Evolutionary conservation across 306 rosid species (phyloP), one percentile per base, ranked within the genome.

Genomic region (Elaeagnus macrophylla): DNA sequence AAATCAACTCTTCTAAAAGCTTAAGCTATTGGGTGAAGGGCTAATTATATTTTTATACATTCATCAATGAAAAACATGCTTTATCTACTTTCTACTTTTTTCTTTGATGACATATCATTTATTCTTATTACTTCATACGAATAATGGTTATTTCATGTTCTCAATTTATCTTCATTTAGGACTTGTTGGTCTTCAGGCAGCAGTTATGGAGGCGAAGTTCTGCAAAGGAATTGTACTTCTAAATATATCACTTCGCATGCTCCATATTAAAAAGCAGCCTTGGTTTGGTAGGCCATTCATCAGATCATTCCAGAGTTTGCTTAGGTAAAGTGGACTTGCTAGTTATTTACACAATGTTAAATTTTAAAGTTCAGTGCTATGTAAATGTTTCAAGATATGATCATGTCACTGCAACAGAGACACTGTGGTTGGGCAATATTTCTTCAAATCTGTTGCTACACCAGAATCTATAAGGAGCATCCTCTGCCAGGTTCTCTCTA

Each of bases 151-250:
- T 49, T 12, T 61, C 46, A 19, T 11, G 32, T 50, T 46, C 36
- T 37, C 35, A 43, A 65, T 10, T 51, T 72, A 53, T 35, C 43
- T 67, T 69, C 62, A 58, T 69, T 51, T 64, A 86, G 97, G 97
- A 64, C 77, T 90, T 72, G 97, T 90, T 78, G 97, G 97, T 76
- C 97, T 90, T 72, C 91, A 90, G 77, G 97, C 97, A 43, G 97
- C 86, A 49, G 64, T 78, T 50, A 36, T 64, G 71, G 81, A 70
- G 53, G 95, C 97, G 14, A 65, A 76, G 66, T 76, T 77, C 57
- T 90, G 97, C 63, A 76, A 55, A 73, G 95, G 95, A 9, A 64
- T 90, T 54, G 42, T 86, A 49, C 84, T 90, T 77, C 73, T 90
- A 37, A 86, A 90, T 66, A 78, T 90, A 37, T 86, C 97, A 56